These are phyloP conservation scores for Myriosclerotinia duriaeana DNA, from an alignment of 2,329 filamentous ascomycete species.

Conservation along the genomic window DNA sequence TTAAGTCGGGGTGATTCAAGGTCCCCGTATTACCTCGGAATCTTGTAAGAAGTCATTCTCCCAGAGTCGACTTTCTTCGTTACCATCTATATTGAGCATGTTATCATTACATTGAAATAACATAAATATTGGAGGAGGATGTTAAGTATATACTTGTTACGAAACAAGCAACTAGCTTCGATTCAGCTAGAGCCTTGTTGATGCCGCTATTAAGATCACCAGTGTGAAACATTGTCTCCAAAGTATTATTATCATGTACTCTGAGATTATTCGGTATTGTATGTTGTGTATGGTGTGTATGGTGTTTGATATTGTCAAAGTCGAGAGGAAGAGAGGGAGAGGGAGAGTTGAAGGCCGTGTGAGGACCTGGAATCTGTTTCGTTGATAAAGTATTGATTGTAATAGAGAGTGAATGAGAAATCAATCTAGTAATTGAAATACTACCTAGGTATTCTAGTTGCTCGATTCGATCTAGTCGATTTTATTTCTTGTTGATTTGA, in stretches of 20 bases:
- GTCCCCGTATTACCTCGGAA: conserved; percentile 50
- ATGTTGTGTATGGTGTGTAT: neutral
- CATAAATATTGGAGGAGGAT: neutral
- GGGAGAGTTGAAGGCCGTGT: too few relatives aligned
- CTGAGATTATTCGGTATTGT: neutral
- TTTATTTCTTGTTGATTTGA: neutral
- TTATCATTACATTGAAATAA: neutral
- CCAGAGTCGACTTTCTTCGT: conserved; percentile 68
- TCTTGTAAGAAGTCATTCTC: conserved; percentile 66
- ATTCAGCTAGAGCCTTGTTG: conserved; percentile 67
- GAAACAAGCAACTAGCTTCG: conserved; percentile 82
- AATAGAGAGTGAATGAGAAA: neutral
- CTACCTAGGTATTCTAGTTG: neutral
- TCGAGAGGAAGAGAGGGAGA: neutral
- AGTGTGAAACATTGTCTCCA: conserved; percentile 70
- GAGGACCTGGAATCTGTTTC: too few relatives aligned
- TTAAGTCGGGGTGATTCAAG: neutral
- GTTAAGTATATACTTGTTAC: conserved; percentile 60
- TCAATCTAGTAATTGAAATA: neutral
- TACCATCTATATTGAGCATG: conserved; percentile 57
- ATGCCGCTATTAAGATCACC: conserved; percentile 83
- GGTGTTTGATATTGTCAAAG: neutral
- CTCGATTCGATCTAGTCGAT: neutral
- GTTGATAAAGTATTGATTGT: too few relatives aligned
- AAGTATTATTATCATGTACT: neutral